phyloP scores from a whole-genome alignment of 352 stramenopile species.

The Phytophthora aleatoria region DNA sequence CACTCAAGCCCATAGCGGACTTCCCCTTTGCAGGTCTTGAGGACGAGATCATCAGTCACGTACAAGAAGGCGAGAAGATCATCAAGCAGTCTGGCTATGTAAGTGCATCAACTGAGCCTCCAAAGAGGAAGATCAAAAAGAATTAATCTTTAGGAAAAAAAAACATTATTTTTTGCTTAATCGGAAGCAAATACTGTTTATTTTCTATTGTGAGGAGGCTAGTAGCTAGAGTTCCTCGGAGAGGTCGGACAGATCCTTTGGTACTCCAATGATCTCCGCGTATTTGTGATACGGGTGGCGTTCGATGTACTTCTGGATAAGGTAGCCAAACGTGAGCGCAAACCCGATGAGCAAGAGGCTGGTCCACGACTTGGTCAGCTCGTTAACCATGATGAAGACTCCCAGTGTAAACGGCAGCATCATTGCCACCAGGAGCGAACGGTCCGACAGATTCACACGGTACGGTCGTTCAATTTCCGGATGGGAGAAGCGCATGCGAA shows the following conservation, averaged over 20 bases:
- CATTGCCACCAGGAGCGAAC: slow-evolving; percentile 52
- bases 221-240: slow-evolving; percentile 48
- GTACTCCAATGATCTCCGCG: slow-evolving; percentile 44
- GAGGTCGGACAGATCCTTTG: slow-evolving; percentile 44
- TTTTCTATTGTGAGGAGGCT: too few species aligned
- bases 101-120: slow-evolving; percentile 10
- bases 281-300: slow-evolving; percentile 71
- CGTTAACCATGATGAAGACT: slow-evolving; percentile 80
- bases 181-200: too few species aligned
- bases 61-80: slow-evolving; percentile 41
- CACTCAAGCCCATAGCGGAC: slow-evolving; percentile 53
- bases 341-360: slow-evolving; percentile 68
- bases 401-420: slow-evolving; percentile 60
- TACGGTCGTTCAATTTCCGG: slow-evolving; percentile 78
- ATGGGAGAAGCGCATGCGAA: slow-evolving; percentile 80
- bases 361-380: slow-evolving; percentile 76
- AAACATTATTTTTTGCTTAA: too few species aligned
- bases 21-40: slow-evolving; percentile 68
- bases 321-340: slow-evolving; percentile 51
- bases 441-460: slow-evolving; percentile 72
- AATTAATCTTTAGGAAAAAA: slow-evolving; percentile 19
- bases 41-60: slow-evolving; percentile 47
- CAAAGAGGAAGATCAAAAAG: slow-evolving; percentile 14
- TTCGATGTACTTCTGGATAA: slow-evolving; percentile 70
- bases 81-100: slow-evolving; percentile 28